Evolutionary conservation across 257 asterid genomes (phyloP).

Genomic region (Misopates orontium): DNA sequence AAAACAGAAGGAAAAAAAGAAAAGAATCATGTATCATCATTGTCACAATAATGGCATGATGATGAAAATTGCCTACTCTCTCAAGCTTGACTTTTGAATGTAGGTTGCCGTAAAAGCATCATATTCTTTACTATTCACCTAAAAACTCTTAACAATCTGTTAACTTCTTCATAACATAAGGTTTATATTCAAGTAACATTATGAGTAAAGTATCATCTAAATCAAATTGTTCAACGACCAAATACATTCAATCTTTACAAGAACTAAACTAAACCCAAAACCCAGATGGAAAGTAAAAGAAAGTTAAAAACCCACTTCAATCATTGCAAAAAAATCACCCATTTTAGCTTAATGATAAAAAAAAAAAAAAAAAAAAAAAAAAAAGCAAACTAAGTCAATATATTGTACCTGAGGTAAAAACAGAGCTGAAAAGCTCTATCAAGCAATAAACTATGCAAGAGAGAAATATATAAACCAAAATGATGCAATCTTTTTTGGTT

Average conservation of each 20-base stretch:
- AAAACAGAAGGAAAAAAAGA: constrained; percentile 18
- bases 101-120: constrained; percentile 23
- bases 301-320: constrained; percentile 18
- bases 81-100: constrained; percentile 36
- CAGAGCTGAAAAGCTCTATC: no score
- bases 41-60: constrained; percentile 60
- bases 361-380: constrained; percentile 5
- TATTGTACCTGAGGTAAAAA: constrained; percentile 36
- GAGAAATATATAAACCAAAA: no score
- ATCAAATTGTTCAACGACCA: constrained; percentile 37
- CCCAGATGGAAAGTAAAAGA: background rate
- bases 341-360: constrained; percentile 2
- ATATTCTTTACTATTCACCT: constrained; percentile 20
- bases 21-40: constrained; percentile 29
- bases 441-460: no score
- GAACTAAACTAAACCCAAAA: constrained; percentile 25
- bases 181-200: constrained; percentile 42
- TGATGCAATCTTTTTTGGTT: no score
- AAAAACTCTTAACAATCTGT: constrained; percentile 21
- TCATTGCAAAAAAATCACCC: constrained; percentile 9
- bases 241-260: constrained; percentile 18
- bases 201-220: constrained; percentile 55
- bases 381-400: constrained; percentile 23
- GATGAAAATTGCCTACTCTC: constrained; percentile 36
- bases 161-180: constrained; percentile 29